Evolutionary conservation across 805 yeast species (phyloP).

Genomic region (Yamadazyma philogaea): DNA sequence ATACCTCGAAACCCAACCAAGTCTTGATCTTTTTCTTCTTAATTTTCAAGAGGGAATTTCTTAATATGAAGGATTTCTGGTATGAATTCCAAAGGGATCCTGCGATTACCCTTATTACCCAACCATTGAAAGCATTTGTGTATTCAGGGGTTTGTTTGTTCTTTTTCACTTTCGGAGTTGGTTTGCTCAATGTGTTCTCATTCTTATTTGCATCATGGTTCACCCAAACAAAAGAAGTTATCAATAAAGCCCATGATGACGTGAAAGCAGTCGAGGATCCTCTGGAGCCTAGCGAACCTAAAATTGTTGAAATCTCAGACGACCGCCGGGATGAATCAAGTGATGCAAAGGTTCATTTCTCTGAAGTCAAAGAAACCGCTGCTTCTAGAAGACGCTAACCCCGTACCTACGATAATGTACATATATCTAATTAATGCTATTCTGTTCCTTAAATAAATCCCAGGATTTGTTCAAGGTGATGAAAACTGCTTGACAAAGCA

Average conservation of each 20-base stretch:
- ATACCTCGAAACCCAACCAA: slow-evolving; percentile 14
- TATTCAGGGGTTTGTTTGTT: slow-evolving; percentile 44
- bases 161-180: slow-evolving; percentile 41
- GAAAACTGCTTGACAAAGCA: slow-evolving; percentile 86
- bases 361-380: background rate
- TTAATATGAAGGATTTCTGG: slow-evolving; percentile 31
- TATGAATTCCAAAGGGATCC: slow-evolving; percentile 46
- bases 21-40: slow-evolving; percentile 17
- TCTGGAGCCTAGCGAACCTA: slow-evolving; percentile 7
- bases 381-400: slow-evolving; percentile 5
- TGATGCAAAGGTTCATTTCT: background rate
- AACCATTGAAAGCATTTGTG: slow-evolving; percentile 51
- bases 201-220: slow-evolving; percentile 21
- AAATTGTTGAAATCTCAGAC: slow-evolving; percentile 14
- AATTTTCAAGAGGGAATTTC: slow-evolving; percentile 19
- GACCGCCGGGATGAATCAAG: slow-evolving; percentile 6
- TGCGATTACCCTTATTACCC: slow-evolving; percentile 35
- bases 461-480: slow-evolving; percentile 83
- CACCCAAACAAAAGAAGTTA: slow-evolving; percentile 7
- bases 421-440: slow-evolving; percentile 22
- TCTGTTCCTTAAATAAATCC: slow-evolving; percentile 71
- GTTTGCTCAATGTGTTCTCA: slow-evolving; percentile 36
- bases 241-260: slow-evolving; percentile 6
- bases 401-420: background rate
- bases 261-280: slow-evolving; percentile 1